Percentiles rank a stretch among this genome's conserved stretches.
phyloP scores from a whole-genome alignment of 2,329 filamentous ascomycete species.

The Colletotrichum orbiculare region DNA sequence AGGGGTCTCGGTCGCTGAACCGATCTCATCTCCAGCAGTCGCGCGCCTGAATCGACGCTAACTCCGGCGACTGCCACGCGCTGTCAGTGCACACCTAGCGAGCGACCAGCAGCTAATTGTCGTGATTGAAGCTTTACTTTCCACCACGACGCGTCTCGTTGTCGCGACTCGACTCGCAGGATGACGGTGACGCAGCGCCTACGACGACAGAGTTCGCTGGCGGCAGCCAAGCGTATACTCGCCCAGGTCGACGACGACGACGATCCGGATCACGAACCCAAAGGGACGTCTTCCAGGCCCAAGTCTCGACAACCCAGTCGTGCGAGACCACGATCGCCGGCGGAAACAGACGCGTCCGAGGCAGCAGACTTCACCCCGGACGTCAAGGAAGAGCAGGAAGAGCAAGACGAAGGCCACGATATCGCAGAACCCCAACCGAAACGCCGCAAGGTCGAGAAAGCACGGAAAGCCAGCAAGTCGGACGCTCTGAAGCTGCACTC shows the following conservation, averaged over 20 bases:
- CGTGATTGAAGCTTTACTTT: neutral
- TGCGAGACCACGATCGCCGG: neutral
- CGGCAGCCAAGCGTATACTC: slow-evolving; percentile 29
- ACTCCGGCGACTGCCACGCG: neutral
- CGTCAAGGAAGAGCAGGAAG: neutral
- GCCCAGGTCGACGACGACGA: slow-evolving; percentile 29
- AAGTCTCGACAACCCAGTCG: slow-evolving; percentile 7
- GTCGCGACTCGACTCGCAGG: no score
- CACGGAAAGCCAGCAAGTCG: slow-evolving; percentile 14
- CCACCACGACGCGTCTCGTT: slow-evolving; percentile 4
- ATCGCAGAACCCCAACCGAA: slow-evolving; percentile 23
- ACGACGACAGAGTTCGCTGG: slow-evolving; percentile 34
- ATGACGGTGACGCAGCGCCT: slow-evolving; percentile 19
- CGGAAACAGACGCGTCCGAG: slow-evolving; percentile 33
- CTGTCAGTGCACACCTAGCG: no score
- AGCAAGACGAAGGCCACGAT: slow-evolving; percentile 11
- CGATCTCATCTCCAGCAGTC: slow-evolving; percentile 20
- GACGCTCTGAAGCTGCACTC: slow-evolving; percentile 12
- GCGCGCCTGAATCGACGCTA: slow-evolving; percentile 25
- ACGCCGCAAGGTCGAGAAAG: slow-evolving; percentile 21
- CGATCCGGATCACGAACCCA: slow-evolving; percentile 19
- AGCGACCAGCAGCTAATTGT: no score
- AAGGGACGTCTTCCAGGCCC: neutral
- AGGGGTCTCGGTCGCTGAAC: neutral
- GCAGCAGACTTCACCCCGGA: slow-evolving; percentile 21